phyloP scores from a whole-genome alignment of 129 eudicot species.

The carrot (Daucus carota) region DNA sequence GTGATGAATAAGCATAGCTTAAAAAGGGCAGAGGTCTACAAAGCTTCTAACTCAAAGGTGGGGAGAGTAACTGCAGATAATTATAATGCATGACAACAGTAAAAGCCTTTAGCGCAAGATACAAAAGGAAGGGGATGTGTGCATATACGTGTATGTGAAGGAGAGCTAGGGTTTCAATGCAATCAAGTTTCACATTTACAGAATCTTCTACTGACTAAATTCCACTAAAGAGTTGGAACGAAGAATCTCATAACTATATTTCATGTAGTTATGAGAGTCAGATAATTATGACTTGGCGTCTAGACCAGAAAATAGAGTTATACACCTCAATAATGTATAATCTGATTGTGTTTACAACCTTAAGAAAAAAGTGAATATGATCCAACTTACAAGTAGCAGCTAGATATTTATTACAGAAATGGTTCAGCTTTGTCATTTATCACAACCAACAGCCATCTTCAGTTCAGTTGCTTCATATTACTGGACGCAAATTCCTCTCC shows the following conservation, averaged over 20 bases:
- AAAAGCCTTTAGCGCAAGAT: neutral
- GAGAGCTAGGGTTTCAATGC: neutral
- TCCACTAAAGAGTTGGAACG: neutral
- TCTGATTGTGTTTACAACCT: neutral
- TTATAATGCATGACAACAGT: neutral
- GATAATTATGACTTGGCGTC: neutral
- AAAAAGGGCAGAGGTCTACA: neutral
- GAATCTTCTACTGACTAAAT: neutral
- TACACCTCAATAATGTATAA: too few relatives aligned
- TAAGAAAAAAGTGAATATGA: neutral
- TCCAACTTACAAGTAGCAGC: constrained; percentile 1
- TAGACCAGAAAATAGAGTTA: too few relatives aligned
- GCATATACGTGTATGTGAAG: neutral
- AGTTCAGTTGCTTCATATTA: neutral
- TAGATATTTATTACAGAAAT: neutral
- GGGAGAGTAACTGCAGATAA: neutral
- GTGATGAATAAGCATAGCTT: neutral
- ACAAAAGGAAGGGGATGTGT: neutral
- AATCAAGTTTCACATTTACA: neutral
- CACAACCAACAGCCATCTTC: neutral
- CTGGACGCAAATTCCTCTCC: neutral
- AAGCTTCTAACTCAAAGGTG: neutral
- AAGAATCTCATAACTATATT: neutral
- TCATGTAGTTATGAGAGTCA: neutral
- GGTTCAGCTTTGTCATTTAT: neutral